These are phyloP conservation scores for Coprinopsis strossmayeri DNA, from an alignment of 768 basidiomycete species.

Conservation along the genomic window DNA sequence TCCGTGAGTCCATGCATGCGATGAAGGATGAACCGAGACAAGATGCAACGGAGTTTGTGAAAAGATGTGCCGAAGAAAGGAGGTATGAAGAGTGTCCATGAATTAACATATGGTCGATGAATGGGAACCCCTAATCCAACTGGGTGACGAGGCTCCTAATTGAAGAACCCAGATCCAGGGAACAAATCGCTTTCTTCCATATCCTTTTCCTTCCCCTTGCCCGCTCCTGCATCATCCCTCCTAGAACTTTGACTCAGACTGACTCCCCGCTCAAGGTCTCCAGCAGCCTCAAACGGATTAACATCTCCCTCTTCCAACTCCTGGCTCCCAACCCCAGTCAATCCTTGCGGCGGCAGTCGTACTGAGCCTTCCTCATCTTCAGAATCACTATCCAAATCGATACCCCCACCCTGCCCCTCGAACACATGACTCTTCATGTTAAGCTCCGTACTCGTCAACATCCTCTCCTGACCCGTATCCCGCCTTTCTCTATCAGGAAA, in stretches of 20 bases:
- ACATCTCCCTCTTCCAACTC: slow-evolving; percentile 2
- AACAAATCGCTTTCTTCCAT: slow-evolving; percentile 25
- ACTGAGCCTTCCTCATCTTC: slow-evolving; percentile 10
- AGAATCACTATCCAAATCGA: slow-evolving; percentile 10
- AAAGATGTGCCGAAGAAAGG: no score
- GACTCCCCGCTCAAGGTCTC: slow-evolving; percentile 4
- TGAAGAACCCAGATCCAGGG: slow-evolving; percentile 33
- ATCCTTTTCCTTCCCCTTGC: slow-evolving; percentile 17
- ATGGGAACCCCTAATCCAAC: not conserved
- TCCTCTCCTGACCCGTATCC: slow-evolving; percentile 17
- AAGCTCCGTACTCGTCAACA: slow-evolving; percentile 33
- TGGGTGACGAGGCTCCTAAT: not conserved
- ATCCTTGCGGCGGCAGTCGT: slow-evolving; percentile 6
- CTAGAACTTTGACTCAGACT: not conserved
- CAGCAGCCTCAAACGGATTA: slow-evolving; percentile 6
- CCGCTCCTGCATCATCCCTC: slow-evolving; percentile 6
- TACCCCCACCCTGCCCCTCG: slow-evolving; percentile 21
- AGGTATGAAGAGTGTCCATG: no score
- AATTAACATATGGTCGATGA: not conserved
- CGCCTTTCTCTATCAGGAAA: no score
- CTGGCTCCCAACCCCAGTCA: slow-evolving; percentile 2
- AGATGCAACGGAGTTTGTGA: no score
- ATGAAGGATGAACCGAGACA: no score
- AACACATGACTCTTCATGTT: slow-evolving; percentile 34
- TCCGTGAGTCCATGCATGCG: no score